Conservation (phyloP, 192 early-diverging fungal genomes). For the Dissophora globulifera region DNA sequence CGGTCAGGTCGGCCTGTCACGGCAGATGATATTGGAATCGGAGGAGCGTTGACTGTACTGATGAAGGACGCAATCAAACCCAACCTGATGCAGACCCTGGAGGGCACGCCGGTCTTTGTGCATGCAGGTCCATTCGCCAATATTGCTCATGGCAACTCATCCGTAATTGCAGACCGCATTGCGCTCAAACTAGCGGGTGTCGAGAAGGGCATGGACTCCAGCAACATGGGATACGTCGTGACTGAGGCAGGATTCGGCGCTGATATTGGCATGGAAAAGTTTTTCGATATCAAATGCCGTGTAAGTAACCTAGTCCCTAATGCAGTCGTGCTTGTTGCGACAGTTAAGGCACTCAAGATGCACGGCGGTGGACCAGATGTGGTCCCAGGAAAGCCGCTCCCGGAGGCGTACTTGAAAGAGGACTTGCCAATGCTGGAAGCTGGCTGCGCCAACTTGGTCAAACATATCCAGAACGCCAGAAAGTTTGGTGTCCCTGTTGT, state of each 20-base stretch:
- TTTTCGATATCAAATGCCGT: conserved; percentile 99
- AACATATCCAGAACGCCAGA: conserved; percentile 92
- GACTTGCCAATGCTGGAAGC: conserved; percentile 85
- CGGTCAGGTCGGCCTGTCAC: conserved; percentile 87
- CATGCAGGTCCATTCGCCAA: conserved; percentile 99
- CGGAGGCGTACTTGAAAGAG: conserved; percentile 89
- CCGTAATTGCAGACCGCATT: conserved; percentile 95
- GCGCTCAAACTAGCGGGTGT: conserved; percentile 93
- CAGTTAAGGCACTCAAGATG: conserved; percentile 95
- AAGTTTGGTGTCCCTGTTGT: conserved; percentile 91
- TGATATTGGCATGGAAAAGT: conserved; percentile 99
- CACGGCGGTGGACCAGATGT: conserved; percentile 97
- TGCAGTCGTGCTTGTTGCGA: conserved; percentile 93
- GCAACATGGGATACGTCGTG: conserved; percentile 86
- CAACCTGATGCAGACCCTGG: conserved; percentile 99
- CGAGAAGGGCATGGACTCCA: conserved; percentile 62
- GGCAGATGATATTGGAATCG: conserved; percentile 94
- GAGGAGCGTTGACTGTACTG: conserved; percentile 94
- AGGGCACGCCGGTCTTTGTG: conserved; percentile 98
- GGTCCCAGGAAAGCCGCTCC: conserved; percentile 87
- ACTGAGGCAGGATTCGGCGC: conserved; percentile 99
- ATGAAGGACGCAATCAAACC: conserved; percentile 99
- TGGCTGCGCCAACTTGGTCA: conserved; percentile 88
- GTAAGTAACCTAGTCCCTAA: conserved; percentile 87
- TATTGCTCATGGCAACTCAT: conserved; percentile 98